Percentiles rank a stretch among this genome's conserved stretches.
Evolutionary conservation across 257 asterid species (phyloP).

Genomic region (Cordia subcordata): DNA sequence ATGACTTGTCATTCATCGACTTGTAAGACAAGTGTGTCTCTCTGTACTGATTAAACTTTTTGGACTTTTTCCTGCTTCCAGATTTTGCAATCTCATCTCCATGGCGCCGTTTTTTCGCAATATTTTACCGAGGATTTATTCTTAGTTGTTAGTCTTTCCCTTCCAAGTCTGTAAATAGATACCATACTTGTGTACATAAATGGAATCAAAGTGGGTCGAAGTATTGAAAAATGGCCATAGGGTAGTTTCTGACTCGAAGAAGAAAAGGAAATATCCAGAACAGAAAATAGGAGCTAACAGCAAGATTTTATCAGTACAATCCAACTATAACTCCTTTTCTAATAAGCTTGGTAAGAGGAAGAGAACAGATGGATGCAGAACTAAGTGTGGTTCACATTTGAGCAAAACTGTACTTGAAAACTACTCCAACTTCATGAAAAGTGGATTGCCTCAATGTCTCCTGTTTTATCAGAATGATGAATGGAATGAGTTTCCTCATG

Average conservation of each 20-base stretch:
- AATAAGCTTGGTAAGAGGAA: conserved; percentile 23
- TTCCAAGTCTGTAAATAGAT: conserved; percentile 15
- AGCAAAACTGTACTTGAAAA: conserved; percentile 9
- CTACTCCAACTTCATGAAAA: conserved; percentile 22
- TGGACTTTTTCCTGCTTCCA: no score
- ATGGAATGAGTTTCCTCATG: conserved; percentile 26
- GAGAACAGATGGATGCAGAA: conserved; percentile 9
- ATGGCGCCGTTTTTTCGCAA: conserved; percentile 15
- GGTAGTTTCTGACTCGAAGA: conserved; percentile 9
- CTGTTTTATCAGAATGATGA: conserved; percentile 21
- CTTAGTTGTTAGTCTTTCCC: conserved; percentile 12
- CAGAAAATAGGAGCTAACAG: conserved; percentile 4
- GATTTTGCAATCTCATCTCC: conserved; percentile 21
- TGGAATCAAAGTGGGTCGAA: conserved; percentile 16
- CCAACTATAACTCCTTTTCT: conserved; percentile 6
- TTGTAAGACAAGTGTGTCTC: no score
- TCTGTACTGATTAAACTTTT: conserved; percentile 1
- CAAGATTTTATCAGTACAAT: conserved; percentile 2
- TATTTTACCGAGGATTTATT: conserved; percentile 14
- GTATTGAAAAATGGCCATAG: conserved; percentile 20
- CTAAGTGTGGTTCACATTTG: conserved; percentile 10
- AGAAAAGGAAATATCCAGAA: conserved; percentile 1
- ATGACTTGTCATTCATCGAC: no score
- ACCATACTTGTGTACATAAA: conserved; percentile 19
- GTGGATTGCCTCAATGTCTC: conserved; percentile 20